phyloP scores from a whole-genome alignment of 371 early-diverging fungal genomes.

The Mortierella polycephala region DNA sequence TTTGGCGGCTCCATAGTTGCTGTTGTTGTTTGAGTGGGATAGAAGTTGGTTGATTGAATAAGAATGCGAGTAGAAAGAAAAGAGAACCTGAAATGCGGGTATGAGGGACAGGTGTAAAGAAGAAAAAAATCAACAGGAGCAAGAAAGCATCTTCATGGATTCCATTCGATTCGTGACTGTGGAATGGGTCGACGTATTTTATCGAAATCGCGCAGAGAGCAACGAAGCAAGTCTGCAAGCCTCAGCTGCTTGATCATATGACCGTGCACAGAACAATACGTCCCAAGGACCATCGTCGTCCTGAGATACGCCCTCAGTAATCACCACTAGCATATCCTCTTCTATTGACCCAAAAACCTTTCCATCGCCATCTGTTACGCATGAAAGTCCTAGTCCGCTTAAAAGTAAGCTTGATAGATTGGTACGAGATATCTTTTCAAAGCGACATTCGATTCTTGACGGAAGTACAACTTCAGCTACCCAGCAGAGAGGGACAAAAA shows the following conservation, averaged over 20 bases:
- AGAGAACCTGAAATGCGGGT: background rate
- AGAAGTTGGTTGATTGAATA: background rate
- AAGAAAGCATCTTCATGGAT: too few relatives aligned
- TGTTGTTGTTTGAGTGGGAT: background rate
- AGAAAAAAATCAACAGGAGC: background rate
- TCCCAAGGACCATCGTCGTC: conserved; percentile 3
- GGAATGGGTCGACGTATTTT: too few relatives aligned
- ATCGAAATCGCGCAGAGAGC: too few relatives aligned
- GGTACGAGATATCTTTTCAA: background rate
- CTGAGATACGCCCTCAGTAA: background rate
- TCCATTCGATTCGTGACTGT: too few relatives aligned
- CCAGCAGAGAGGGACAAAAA: background rate
- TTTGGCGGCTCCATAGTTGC: conserved; percentile 28
- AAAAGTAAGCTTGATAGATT: conserved; percentile 6
- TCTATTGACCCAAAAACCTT: conserved; percentile 19
- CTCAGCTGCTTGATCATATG: conserved; percentile 8
- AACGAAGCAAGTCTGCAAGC: background rate
- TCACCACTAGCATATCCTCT: conserved; percentile 9
- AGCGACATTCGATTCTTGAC: background rate
- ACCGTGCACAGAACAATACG: conserved; percentile 8
- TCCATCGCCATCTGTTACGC: background rate
- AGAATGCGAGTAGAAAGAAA: background rate
- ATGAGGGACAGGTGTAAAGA: background rate
- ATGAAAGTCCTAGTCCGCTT: conserved; percentile 9
- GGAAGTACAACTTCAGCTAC: conserved; percentile 20